Conservation (phyloP, 371 early-diverging fungal species). For the Mortierella sp. region DNA sequence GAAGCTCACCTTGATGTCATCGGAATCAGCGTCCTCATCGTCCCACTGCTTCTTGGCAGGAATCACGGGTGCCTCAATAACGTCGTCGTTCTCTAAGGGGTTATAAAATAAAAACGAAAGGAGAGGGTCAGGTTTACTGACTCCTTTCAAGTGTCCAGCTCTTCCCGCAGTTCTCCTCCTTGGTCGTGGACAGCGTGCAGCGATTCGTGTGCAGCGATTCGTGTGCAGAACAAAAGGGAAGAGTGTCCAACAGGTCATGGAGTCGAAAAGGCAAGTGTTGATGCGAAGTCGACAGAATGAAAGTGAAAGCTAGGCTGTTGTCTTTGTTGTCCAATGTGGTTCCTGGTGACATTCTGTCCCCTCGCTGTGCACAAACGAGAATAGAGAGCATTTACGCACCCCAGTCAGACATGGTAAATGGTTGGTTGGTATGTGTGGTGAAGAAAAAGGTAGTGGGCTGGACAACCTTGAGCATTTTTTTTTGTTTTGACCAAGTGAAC, state of each 20-base stretch:
- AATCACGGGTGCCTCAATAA: slow-evolving; percentile 58
- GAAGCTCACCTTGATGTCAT: slow-evolving; percentile 67
- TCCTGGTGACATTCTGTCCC: not conserved
- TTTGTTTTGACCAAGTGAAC: slow-evolving; percentile 5
- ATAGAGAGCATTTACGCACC: slow-evolving; percentile 60
- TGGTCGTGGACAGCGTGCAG: not conserved
- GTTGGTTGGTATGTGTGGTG: slow-evolving; percentile 17
- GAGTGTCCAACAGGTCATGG: not conserved
- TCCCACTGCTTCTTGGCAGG: slow-evolving; percentile 80
- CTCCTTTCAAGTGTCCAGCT: not conserved
- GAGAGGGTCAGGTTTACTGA: not conserved
- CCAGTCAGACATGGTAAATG: slow-evolving; percentile 75
- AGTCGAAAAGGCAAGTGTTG: not conserved
- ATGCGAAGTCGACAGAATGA: not conserved
- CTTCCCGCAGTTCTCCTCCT: not conserved
- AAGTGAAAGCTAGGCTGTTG: not conserved
- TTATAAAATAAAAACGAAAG: not conserved
- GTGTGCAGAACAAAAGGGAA: not conserved
- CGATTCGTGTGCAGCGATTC: not conserved
- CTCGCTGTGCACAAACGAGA: not conserved
- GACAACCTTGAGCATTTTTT: slow-evolving; percentile 12
- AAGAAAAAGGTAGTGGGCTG: not conserved
- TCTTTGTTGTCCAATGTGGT: not conserved
- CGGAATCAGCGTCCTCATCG: slow-evolving; percentile 88
- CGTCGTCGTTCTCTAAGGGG: slow-evolving; percentile 57